Evolutionary conservation across 352 stramenopile species (phyloP).

Genomic region (Pythium brachiatum): DNA sequence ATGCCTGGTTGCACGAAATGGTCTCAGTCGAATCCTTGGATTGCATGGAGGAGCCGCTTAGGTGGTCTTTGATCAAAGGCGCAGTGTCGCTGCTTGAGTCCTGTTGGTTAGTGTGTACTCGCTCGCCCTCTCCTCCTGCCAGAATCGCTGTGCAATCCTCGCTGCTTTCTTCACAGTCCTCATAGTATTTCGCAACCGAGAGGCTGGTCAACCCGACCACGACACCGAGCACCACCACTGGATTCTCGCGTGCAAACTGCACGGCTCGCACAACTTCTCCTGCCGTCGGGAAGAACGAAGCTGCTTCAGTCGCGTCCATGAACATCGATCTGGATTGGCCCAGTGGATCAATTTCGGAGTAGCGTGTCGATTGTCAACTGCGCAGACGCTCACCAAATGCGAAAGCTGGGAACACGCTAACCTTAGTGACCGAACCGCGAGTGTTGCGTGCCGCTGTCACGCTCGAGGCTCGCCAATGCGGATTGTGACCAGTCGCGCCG

Average conservation of each 20-base stretch:
- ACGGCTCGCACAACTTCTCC: slow-evolving; percentile 61
- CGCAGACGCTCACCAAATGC: not conserved
- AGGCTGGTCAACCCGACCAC: slow-evolving; percentile 68
- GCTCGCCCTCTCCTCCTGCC: not conserved
- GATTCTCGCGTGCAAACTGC: slow-evolving; percentile 66
- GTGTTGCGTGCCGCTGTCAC: slow-evolving; percentile 22
- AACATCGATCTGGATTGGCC: slow-evolving; percentile 16
- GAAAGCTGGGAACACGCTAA: not conserved
- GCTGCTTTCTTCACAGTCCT: slow-evolving; percentile 23
- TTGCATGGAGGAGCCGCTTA: not conserved
- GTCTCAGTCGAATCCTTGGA: not conserved
- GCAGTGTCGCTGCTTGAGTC: not conserved
- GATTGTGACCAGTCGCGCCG: slow-evolving; percentile 16
- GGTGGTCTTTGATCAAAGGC: not conserved
- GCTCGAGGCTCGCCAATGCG: not conserved
- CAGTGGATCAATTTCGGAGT: slow-evolving; percentile 24
- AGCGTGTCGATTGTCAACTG: not conserved
- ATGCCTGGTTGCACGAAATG: slow-evolving; percentile 3
- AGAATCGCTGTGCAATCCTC: slow-evolving; percentile 10
- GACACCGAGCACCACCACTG: slow-evolving; percentile 55
- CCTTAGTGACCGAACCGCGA: not conserved
- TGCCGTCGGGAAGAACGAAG: slow-evolving; percentile 64
- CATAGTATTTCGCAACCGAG: slow-evolving; percentile 68
- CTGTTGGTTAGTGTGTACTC: not conserved
- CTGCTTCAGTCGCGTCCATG: slow-evolving; percentile 40